Percentiles rank a stretch among this genome's conserved stretches.
Conservation (phyloP, 225 moss, liverwort and hornwort species). For the Neckera pumila region DNA sequence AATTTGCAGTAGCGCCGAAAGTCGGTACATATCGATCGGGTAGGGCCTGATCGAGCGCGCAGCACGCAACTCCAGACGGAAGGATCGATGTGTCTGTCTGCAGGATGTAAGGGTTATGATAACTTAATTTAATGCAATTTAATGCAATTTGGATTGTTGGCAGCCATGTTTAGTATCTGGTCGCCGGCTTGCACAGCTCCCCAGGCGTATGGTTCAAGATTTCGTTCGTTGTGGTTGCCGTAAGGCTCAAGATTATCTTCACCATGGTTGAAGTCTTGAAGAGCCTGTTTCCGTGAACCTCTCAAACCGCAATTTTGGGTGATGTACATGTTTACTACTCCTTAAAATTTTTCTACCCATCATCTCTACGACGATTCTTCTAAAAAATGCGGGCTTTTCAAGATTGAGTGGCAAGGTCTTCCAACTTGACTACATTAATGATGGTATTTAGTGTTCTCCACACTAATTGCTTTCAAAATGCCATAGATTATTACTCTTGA, state of each 20-base stretch:
- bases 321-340: background rate
- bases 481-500: too few relatives aligned
- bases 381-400: background rate
- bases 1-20: background rate
- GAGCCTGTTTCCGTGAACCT: background rate
- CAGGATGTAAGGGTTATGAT: background rate
- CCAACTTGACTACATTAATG: background rate
- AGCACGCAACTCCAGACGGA: background rate
- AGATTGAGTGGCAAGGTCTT: background rate
- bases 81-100: background rate
- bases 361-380: background rate
- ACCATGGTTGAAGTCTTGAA: background rate
- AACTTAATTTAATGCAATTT: background rate
- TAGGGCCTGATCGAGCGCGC: background rate
- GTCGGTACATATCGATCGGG: background rate
- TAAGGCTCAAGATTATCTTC: background rate
- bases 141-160: background rate
- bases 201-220: constrained; percentile 8
- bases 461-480: too few relatives aligned
- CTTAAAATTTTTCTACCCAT: background rate
- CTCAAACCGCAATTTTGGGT: background rate
- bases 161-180: background rate
- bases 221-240: background rate
- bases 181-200: background rate
- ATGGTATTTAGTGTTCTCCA: too few relatives aligned